phyloP scores from a whole-genome alignment of 2,329 filamentous ascomycete species.

The Lachnellula cervina region DNA sequence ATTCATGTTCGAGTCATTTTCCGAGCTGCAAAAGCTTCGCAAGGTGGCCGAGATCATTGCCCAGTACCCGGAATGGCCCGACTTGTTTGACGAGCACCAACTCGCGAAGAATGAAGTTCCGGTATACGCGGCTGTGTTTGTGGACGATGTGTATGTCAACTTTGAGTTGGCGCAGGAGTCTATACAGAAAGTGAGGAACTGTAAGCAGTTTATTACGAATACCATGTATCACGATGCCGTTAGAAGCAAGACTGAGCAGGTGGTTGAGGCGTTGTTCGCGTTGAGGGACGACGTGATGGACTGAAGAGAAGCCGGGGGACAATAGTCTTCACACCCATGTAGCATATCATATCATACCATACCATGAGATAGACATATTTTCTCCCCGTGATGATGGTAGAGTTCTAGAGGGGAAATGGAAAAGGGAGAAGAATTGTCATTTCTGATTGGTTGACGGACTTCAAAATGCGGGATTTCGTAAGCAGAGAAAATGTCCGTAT shows the following conservation, averaged over 20 bases:
- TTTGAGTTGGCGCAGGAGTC: constrained; percentile 69
- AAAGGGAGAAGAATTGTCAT: no score
- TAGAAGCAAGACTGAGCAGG: constrained; percentile 66
- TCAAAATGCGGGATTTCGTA: no score
- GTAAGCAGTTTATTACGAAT: constrained; percentile 81
- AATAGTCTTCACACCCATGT: no score
- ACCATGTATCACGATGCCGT: constrained; percentile 82
- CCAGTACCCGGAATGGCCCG: constrained; percentile 62
- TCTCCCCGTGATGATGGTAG: no score
- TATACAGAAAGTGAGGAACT: constrained; percentile 66
- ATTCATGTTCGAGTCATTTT: constrained; percentile 76
- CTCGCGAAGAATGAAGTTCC: constrained; percentile 75
- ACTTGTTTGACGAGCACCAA: constrained; percentile 70
- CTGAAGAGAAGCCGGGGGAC: constrained; percentile 28
- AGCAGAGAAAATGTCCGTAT: no score
- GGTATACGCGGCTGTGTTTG: constrained; percentile 76
- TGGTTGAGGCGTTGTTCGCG: constrained; percentile 70
- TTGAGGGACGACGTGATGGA: constrained; percentile 66
- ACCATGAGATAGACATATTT: no score
- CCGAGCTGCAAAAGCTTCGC: constrained; percentile 66
- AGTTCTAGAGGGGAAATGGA: no score
- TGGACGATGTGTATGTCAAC: constrained; percentile 93
- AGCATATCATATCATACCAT: no score
- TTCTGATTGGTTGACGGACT: no score
- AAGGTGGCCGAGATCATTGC: constrained; percentile 69